Base-by-base conservation (phyloP, 2,329 filamentous ascomycete genomes). In the Furcasterigmium sp. region DNA sequence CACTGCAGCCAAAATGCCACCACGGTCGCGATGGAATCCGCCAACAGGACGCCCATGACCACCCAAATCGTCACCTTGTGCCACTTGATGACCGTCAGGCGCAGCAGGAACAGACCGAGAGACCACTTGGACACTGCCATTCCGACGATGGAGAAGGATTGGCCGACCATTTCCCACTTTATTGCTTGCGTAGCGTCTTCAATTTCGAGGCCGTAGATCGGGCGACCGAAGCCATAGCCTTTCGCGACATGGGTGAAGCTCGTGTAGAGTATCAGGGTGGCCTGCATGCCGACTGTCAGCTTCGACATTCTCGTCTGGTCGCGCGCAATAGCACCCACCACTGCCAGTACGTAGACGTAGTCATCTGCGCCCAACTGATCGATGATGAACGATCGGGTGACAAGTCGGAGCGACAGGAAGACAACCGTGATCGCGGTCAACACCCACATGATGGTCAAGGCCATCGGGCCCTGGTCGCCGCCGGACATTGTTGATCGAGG, bases 81-180 rank as follows among this genome's bases (percentile, higher is more conserved):
- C 59, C 59, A 63, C 10, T 19, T 43, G 9, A 50, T 48, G 4
- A 55, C 54, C 9, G 67, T 62, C 14, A 69, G 52, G 0, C 65
- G 60, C 3, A 67, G 50, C 10, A 70, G 44, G 42, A 69, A 69
- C 8, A 66, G 54, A 0, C 63, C 65, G 1, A 69, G 51, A 0
- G 65, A 67, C 41, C 54, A 48, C 34, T 70, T 70, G 0, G 67
- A 62, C 5, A 61, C 50, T 5, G 61, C 60, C 56, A 67, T 69
- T 10, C 63, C 65, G 2, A 65, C 39, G 7, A 69, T 52, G 1
- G 62, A 60, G 25, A 69, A 66, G 0, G 58, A 56, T 41, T 65
- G 62, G 4, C 60, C 60, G 8, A 62, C 56, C 11, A 51, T 50
- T 43, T 63, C 58, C 49, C 53, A 56, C 18, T 63, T 52, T 15